Evolutionary conservation across 139 green algal genomes (phyloP).

Genomic region (Tetradesmus lagerheimii): DNA sequence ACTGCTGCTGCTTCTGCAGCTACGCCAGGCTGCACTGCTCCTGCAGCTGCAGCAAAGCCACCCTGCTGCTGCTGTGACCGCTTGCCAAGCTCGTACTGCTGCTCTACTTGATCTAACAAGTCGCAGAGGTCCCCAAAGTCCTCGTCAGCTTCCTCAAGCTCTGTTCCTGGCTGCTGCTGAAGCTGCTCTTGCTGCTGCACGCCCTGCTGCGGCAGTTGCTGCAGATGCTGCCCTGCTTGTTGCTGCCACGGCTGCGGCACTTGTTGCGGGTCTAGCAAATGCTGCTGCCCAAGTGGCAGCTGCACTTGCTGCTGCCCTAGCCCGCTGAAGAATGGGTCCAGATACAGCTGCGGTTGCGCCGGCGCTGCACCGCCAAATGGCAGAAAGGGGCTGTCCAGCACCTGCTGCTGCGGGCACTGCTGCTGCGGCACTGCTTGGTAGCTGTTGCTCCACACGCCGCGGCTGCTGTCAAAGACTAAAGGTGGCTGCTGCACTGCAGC

Average conservation of each 20-base stretch:
- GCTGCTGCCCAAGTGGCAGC: not conserved
- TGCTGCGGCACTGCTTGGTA: too few relatives aligned
- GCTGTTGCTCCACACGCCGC: too few relatives aligned
- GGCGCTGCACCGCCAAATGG: too few relatives aligned
- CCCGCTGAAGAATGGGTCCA: too few relatives aligned
- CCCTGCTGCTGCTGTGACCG: not conserved
- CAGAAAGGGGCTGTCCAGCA: too few relatives aligned
- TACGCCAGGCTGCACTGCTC: not conserved
- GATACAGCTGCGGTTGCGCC: too few relatives aligned
- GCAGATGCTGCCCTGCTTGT: not conserved
- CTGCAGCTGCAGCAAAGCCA: not conserved
- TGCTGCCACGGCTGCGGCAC: not conserved
- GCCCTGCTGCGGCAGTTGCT: not conserved
- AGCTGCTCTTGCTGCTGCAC: not conserved
- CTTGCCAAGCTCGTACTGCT: not conserved
- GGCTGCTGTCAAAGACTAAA: too few relatives aligned
- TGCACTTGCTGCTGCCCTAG: too few relatives aligned
- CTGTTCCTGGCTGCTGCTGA: not conserved
- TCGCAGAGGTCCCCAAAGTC: constrained; percentile 8
- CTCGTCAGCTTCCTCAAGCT: not conserved
- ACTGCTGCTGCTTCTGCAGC: not conserved
- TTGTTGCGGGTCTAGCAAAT: not conserved
- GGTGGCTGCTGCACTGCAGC: too few relatives aligned
- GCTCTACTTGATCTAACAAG: not conserved
- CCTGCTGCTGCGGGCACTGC: too few relatives aligned